Percentiles rank a stretch among this genome's conserved stretches.
phyloP scores from a whole-genome alignment of 768 basidiomycete genomes.

The Serendipita sp. region DNA sequence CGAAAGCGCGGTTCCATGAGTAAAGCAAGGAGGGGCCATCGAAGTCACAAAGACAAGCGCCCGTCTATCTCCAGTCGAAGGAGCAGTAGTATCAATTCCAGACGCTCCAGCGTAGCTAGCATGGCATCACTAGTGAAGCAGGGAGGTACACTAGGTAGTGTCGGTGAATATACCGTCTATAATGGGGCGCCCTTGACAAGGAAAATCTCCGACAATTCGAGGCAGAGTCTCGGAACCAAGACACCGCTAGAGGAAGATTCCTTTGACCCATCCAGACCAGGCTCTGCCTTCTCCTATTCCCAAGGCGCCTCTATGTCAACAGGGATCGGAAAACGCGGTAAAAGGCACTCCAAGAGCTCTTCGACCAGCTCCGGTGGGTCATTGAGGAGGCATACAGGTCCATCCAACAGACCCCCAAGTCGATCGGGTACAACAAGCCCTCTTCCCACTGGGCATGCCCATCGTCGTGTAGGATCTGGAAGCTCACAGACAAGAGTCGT shows the following conservation, averaged over 20 bases:
- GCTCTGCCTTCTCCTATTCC: not conserved
- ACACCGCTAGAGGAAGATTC: constrained; percentile 1
- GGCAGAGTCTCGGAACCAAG: not conserved
- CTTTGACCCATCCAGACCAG: not conserved
- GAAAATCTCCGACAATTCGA: not conserved
- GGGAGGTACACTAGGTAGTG: not conserved
- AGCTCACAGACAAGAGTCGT: constrained; percentile 1
- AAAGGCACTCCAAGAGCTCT: constrained; percentile 3
- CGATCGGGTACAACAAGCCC: not conserved
- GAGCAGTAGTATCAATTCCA: constrained; percentile 82
- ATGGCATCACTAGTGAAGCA: constrained; percentile 15
- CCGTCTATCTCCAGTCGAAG: constrained; percentile 66
- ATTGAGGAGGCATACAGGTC: not conserved
- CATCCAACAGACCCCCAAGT: not conserved
- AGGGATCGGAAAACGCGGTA: not conserved
- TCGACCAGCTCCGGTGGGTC: not conserved
- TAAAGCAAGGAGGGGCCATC: constrained; percentile 17
- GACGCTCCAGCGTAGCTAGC: constrained; percentile 40
- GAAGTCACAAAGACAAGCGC: constrained; percentile 33
- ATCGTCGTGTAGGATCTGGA: not conserved
- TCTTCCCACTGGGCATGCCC: not conserved
- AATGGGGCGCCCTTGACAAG: not conserved
- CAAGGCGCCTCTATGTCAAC: not conserved
- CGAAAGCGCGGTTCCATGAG: constrained; percentile 9
- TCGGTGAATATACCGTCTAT: not conserved